Conservation (phyloP, 176 grass and related monocot species). For the Musa itinerans region DNA sequence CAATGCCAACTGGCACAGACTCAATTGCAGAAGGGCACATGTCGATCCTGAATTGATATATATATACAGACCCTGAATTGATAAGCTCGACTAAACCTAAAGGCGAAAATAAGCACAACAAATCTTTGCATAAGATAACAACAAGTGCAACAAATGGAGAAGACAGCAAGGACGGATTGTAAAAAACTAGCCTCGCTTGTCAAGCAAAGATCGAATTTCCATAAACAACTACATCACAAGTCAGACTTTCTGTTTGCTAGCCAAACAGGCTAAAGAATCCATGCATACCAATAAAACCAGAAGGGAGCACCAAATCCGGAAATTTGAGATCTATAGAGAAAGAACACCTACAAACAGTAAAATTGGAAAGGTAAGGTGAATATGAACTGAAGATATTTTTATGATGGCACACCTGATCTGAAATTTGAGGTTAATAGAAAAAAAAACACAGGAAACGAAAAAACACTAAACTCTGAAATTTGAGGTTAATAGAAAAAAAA, state of each 20-base stretch:
- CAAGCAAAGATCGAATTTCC: too few relatives aligned
- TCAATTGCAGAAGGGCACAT: constrained; percentile 20
- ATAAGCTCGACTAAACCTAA: not conserved
- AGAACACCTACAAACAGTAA: not conserved
- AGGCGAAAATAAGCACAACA: not conserved
- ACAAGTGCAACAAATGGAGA: not conserved
- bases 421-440: not conserved
- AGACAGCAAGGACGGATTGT: not conserved
- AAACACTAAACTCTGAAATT: not conserved
- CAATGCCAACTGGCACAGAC: constrained; percentile 18
- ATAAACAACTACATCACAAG: too few relatives aligned
- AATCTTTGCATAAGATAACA: not conserved
- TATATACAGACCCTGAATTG: not conserved
- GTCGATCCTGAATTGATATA: constrained; percentile 9
- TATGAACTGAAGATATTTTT: too few relatives aligned
- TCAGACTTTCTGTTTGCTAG: too few relatives aligned
- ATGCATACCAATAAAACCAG: not conserved
- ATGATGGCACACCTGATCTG: too few relatives aligned
- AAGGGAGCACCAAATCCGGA: not conserved
- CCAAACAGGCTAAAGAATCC: too few relatives aligned
- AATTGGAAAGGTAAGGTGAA: too few relatives aligned
- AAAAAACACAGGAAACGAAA: not conserved
- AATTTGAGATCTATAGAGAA: not conserved
- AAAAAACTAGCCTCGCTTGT: not conserved
- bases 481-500: not conserved